These are phyloP conservation scores for Periconia sp. DNA, from an alignment of 2,329 filamentous ascomycete genomes.

Conservation along the genomic window DNA sequence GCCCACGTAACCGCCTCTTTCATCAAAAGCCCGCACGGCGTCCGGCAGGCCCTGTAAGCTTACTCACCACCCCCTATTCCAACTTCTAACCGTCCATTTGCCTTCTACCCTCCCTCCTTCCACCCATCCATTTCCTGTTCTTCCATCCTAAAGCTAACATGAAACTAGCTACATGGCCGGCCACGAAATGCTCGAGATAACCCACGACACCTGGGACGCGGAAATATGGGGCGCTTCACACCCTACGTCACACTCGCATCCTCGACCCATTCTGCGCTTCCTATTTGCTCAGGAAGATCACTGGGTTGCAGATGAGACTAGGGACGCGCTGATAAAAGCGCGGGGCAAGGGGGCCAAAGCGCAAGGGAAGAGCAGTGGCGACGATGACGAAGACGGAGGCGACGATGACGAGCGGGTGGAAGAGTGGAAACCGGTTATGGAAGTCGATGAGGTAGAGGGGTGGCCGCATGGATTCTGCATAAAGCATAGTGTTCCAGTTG, in stretches of 20 bases:
- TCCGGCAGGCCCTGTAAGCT: slow-evolving; percentile 59
- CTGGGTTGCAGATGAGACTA: slow-evolving; percentile 65
- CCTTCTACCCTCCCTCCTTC: no score
- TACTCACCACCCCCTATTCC: slow-evolving; percentile 1
- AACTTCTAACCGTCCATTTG: not conserved
- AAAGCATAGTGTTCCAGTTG: slow-evolving; percentile 55
- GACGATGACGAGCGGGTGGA: slow-evolving; percentile 26
- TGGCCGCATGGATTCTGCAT: slow-evolving; percentile 67
- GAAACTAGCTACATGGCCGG: slow-evolving; percentile 58
- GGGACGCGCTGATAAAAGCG: slow-evolving; percentile 60
- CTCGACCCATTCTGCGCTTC: slow-evolving; percentile 59
- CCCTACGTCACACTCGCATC: slow-evolving; percentile 28
- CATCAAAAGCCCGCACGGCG: slow-evolving; percentile 55
- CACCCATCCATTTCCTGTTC: no score
- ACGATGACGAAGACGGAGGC: slow-evolving; percentile 11
- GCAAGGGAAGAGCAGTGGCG: slow-evolving; percentile 21
- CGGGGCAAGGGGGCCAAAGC: slow-evolving; percentile 35
- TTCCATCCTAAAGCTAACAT: not conserved
- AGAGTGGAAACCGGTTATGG: slow-evolving; percentile 57
- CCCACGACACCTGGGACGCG: slow-evolving; percentile 62
- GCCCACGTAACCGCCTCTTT: slow-evolving; percentile 58
- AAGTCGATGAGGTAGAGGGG: slow-evolving; percentile 60
- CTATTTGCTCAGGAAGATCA: slow-evolving; percentile 66
- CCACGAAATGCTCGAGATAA: slow-evolving; percentile 64
- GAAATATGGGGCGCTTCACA: slow-evolving; percentile 63